Base-by-base conservation (phyloP, 805 yeast species). In the Wickerhamomyces bisporus region DNA sequence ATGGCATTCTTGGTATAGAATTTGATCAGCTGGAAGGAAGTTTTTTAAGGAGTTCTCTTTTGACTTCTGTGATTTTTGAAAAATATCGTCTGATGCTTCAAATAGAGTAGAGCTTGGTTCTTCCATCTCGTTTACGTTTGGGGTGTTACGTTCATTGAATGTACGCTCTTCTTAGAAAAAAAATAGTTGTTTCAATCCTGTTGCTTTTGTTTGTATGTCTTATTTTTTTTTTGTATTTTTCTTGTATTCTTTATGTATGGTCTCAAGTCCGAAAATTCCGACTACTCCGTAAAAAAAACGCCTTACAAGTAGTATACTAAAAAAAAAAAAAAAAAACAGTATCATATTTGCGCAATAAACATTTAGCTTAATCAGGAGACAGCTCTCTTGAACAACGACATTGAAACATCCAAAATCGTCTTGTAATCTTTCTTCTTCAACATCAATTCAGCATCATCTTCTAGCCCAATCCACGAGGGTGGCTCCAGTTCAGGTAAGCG, bases 401-500 rank as follows among this genome's bases (percentile, higher is more conserved):
- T n/a, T 30, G 28, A 33, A 7, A 14, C 23, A 21, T 28, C 25
- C n/a, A 42, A n/a, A 1, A 11, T 14, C 34, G 30, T 40, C 23
- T 19, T 25, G 25, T 36, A 51, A 14, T 45, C 48, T n/a, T 39
- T 32, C 5, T 25, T 36, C 35, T 43, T 47, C 30, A 68, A 47
- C 16, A 55, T 38, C 10, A 44, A 58, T 34, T 74, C 75, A 6
- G 71, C 67, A 12, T 66, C 68, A 5, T 58, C 65, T 6, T 64
- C 60, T 18, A 79, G 52, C 0, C 74, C 79, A 14, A 77, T 50
- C 83, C 84, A 79, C 2, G 60, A 49, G 31, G 77, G 60, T 2
- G 81, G 75, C 31, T 70, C 68, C 5, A 60, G 42, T n/a, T 65
- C 71, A 0, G 88, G 88, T 30, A 83, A 58, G 0, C 46, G 30